These are phyloP conservation scores for Diaporthe australafricana DNA, from an alignment of 2,329 filamentous ascomycete species.

Conservation along the genomic window DNA sequence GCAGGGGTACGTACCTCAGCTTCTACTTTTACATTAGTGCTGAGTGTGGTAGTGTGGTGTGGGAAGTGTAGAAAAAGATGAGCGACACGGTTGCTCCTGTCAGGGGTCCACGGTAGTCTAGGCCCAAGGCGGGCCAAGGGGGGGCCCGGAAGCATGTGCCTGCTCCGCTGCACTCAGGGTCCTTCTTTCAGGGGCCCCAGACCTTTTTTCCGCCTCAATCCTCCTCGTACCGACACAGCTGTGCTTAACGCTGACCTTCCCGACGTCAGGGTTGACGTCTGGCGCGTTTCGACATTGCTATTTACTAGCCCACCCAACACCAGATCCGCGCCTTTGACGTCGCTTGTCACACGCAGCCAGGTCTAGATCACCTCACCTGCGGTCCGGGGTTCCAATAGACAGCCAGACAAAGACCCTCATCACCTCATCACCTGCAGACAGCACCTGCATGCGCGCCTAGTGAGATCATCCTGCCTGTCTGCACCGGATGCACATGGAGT, in stretches of 20 bases:
- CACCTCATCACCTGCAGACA: neutral
- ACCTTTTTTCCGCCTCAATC: constrained; percentile 7
- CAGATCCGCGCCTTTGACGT: constrained; percentile 25
- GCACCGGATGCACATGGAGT: no score
- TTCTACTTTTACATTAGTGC: neutral
- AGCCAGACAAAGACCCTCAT: no score
- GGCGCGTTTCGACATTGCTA: constrained; percentile 14
- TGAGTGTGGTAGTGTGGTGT: neutral
- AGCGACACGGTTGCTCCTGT: neutral
- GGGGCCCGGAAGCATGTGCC: constrained; percentile 20
- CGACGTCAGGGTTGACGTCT: constrained; percentile 33
- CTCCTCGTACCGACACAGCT: neutral
- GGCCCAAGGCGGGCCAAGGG: constrained; percentile 7
- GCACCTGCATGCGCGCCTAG: neutral
- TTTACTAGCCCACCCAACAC: constrained; percentile 13
- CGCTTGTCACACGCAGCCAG: constrained; percentile 22
- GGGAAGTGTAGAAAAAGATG: neutral
- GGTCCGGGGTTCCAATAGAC: no score
- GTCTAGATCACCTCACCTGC: neutral
- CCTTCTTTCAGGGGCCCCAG: constrained; percentile 11
- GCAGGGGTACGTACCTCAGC: neutral
- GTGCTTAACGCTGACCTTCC: neutral
- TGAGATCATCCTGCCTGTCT: constrained; percentile 5
- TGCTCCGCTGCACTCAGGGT: constrained; percentile 31
- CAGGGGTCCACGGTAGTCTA: constrained; percentile 24